Evolutionary conservation across 306 rosid genomes (phyloP), one percentile per base, ranked within the genome.

Genomic region (Begonia loranthoides): DNA sequence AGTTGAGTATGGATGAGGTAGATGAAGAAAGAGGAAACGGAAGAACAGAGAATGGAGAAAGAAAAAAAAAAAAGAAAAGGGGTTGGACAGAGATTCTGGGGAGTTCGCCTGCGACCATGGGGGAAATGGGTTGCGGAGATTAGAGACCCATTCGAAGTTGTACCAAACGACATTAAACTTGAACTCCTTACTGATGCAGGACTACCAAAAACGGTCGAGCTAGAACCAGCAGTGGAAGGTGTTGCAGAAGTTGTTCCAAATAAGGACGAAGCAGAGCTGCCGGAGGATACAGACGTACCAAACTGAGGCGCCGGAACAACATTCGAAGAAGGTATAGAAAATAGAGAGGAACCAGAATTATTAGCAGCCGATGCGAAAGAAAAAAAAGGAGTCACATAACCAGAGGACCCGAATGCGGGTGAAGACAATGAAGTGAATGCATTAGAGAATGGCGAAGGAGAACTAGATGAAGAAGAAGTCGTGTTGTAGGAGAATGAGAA

Each of bases 11-110:
- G 55, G 24, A 11, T 15, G 6, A 47, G 16, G 51, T 12, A 16
- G 50, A 39, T 17, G 39, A 34, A 17, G 63, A 64, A 55, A 41
- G 62, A 58, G 89, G 76, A 72, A 63, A 79, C 76, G 84, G n/a
- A n/a, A n/a, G n/a, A n/a, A n/a, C n/a, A n/a, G n/a, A n/a, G n/a
- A n/a, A n/a, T n/a, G n/a, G n/a, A n/a, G n/a, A n/a, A n/a, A n/a
- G n/a, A n/a, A n/a, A n/a, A n/a, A n/a, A n/a, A n/a, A n/a, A n/a
- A n/a, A n/a, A n/a, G n/a, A n/a, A n/a, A n/a, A n/a, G n/a, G n/a
- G n/a, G n/a, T n/a, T n/a, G n/a, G n/a, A n/a, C n/a, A n/a, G n/a
- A n/a, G n/a, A n/a, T n/a, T n/a, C n/a, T n/a, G n/a, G n/a, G n/a
- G n/a, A n/a, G n/a, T n/a, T n/a, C n/a, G n/a, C n/a, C n/a, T n/a